Evolutionary conservation across 176 grass and related monocot species (phyloP).

Genomic region (Urochloa ruziziensis): DNA sequence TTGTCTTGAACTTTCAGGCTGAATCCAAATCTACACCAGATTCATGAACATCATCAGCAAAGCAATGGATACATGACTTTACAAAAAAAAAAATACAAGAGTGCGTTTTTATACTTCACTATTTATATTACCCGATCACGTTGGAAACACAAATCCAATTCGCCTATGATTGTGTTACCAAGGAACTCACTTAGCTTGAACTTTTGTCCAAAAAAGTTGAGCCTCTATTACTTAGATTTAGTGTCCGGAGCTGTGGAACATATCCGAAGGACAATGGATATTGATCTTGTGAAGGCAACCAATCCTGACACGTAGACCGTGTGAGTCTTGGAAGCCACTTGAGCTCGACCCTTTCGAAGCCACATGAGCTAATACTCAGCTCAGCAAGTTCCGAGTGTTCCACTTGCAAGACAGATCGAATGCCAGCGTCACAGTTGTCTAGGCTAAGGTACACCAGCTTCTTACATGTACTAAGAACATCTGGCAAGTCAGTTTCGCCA

Average conservation of each 20-base stretch:
- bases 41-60: neutral
- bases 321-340: neutral
- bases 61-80: no score
- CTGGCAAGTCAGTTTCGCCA: neutral
- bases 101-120: neutral
- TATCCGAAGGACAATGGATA: neutral
- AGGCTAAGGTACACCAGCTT: neutral
- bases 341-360: neutral
- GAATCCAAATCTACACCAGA: neutral
- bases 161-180: neutral
- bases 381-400: neutral
- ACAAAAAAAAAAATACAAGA: no score
- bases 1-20: neutral
- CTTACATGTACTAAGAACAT: neutral
- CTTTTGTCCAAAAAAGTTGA: neutral
- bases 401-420: neutral
- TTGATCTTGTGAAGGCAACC: neutral
- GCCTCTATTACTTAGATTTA: neutral
- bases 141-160: neutral
- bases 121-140: neutral
- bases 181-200: neutral
- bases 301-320: neutral
- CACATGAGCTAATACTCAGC: neutral
- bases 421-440: neutral
- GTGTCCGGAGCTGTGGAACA: neutral